Evolutionary conservation across 2,329 filamentous ascomycete species (phyloP).

Genomic region (Pyrenophora tritici-repentis): DNA sequence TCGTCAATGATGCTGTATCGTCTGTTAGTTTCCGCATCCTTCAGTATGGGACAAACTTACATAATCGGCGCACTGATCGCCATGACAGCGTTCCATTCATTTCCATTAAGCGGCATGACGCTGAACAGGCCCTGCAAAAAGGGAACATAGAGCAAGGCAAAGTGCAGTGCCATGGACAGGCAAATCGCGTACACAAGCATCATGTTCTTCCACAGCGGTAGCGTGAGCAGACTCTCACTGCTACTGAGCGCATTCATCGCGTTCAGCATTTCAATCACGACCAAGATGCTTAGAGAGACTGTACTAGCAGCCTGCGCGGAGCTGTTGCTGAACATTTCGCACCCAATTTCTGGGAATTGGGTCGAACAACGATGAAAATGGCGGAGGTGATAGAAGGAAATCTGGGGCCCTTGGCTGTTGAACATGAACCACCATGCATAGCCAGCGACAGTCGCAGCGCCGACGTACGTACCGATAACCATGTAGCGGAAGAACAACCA

Average conservation of each 20-base stretch:
- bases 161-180: slow-evolving; percentile 93
- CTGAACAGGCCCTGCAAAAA: slow-evolving; percentile 87
- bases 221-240: slow-evolving; percentile 88
- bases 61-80: slow-evolving; percentile 89
- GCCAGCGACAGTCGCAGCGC: slow-evolving; percentile 89
- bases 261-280: slow-evolving; percentile 99
- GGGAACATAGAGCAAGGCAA: slow-evolving; percentile 88
- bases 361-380: slow-evolving; percentile 93
- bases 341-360: slow-evolving; percentile 87
- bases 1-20: slow-evolving; percentile 75
- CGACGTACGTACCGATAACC: slow-evolving; percentile 94
- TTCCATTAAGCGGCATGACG: slow-evolving; percentile 82
- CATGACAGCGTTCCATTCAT: slow-evolving; percentile 91
- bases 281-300: slow-evolving; percentile 85
- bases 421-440: slow-evolving; percentile 99
- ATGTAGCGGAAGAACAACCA: slow-evolving; percentile 99
- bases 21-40: slow-evolving; percentile 20
- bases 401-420: slow-evolving; percentile 86
- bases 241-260: slow-evolving; percentile 97
- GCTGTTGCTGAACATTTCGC: slow-evolving; percentile 85
- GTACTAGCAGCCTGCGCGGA: slow-evolving; percentile 90
- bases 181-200: slow-evolving; percentile 94
- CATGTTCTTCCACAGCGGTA: slow-evolving; percentile 98
- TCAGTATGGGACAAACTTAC: slow-evolving; percentile 59
- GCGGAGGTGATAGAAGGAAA: slow-evolving; percentile 83